phyloP scores from a whole-genome alignment of 2,329 filamentous ascomycete genomes.

The Calycina marina region DNA sequence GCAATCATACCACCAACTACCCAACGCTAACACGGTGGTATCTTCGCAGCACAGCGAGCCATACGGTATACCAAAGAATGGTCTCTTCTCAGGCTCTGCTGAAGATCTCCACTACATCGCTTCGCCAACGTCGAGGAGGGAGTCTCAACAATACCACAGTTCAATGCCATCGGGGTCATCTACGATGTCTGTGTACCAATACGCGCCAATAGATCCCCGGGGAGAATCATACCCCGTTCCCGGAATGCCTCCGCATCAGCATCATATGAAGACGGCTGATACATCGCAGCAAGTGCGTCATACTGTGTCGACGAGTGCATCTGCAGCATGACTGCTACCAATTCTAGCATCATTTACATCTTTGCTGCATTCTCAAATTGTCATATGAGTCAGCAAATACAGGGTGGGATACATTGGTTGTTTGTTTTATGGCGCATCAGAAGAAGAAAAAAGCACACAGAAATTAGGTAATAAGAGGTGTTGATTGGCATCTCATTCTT shows the following conservation, averaged over 20 bases:
- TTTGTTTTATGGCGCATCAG: neutral
- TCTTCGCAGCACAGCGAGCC: constrained; percentile 15
- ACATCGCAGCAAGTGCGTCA: neutral
- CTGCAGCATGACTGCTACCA: neutral
- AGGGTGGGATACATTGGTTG: neutral
- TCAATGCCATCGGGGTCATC: neutral
- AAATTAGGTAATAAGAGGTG: neutral
- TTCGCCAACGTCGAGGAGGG: neutral
- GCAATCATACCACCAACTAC: constrained; percentile 10
- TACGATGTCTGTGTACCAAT: too few relatives aligned
- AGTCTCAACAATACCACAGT: neutral
- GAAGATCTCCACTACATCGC: neutral
- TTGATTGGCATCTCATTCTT: too few relatives aligned
- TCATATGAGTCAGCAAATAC: neutral
- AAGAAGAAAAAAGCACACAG: neutral
- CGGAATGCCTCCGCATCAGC: too few relatives aligned
- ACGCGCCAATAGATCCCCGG: too few relatives aligned
- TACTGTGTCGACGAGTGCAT: neutral
- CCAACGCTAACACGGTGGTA: too few relatives aligned
- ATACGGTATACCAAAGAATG: constrained; percentile 8
- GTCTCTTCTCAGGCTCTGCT: neutral
- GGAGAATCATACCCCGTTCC: too few relatives aligned
- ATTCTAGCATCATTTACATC: neutral
- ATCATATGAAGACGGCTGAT: too few relatives aligned
- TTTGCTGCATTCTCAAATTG: neutral